A percentile compares a stretch with the other conserved stretches of the same genome.
Conservation (phyloP, 2,329 filamentous ascomycete species). For the Cladosporium sp. region DNA sequence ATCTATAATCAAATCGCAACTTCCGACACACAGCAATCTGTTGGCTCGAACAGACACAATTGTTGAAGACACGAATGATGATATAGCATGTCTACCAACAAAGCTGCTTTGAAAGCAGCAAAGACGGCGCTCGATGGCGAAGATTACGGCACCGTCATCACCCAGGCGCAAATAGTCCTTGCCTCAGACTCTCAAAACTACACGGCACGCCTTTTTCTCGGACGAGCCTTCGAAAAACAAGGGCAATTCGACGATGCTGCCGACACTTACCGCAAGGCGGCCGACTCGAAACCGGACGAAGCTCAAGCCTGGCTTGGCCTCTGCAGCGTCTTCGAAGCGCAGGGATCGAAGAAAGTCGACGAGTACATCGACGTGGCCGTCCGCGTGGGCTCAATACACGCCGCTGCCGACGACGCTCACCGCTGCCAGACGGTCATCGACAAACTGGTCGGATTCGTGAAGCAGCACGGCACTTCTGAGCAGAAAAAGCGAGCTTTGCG, state of each 20-base stretch:
- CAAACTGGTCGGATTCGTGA: constrained; percentile 72
- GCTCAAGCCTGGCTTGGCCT: constrained; percentile 89
- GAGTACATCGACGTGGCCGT: constrained; percentile 71
- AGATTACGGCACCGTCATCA: constrained; percentile 72
- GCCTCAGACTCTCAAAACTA: constrained; percentile 73
- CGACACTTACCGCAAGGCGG: constrained; percentile 68
- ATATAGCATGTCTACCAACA: constrained; percentile 46
- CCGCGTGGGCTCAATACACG: constrained; percentile 70
- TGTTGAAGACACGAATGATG: constrained; percentile 1
- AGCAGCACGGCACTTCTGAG: constrained; percentile 63
- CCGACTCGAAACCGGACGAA: constrained; percentile 67
- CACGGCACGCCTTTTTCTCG: constrained; percentile 83
- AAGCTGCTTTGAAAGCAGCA: constrained; percentile 76
- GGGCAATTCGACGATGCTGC: constrained; percentile 69
- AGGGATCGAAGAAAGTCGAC: constrained; percentile 63
- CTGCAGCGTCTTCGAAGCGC: constrained; percentile 78
- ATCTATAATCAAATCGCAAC: neutral
- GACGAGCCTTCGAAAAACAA: constrained; percentile 77
- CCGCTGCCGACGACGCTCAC: constrained; percentile 57
- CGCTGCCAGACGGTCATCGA: constrained; percentile 64
- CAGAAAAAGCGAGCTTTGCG: constrained; percentile 75
- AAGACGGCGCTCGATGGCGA: constrained; percentile 72
- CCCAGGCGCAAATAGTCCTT: constrained; percentile 65
- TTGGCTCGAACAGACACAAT: neutral
- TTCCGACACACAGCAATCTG: no score